A percentile compares a stretch with the other conserved stretches of the same genome.
Evolutionary conservation across 2,329 filamentous ascomycete species (phyloP).

Genomic region (Didymellaceae sp.): DNA sequence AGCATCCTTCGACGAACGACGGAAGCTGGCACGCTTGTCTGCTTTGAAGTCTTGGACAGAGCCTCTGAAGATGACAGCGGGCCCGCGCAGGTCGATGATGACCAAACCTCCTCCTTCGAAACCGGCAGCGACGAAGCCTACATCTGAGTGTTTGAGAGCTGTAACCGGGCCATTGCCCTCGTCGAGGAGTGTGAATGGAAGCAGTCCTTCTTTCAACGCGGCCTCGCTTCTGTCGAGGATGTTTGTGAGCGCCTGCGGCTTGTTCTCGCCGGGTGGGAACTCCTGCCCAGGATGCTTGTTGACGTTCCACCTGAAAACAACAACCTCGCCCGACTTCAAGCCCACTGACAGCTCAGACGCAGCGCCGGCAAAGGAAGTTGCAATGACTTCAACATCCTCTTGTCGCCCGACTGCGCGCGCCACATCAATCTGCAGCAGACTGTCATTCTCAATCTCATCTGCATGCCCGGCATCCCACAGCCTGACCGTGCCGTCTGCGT

Average conservation of each 20-base stretch:
- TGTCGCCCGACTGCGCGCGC: constrained; percentile 81
- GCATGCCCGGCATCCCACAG: constrained; percentile 92
- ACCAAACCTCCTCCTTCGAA: constrained; percentile 82
- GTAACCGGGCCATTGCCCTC: constrained; percentile 83
- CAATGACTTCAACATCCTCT: constrained; percentile 75
- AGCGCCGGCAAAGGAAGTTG: constrained; percentile 79
- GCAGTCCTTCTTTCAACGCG: constrained; percentile 75
- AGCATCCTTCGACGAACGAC: constrained; percentile 59
- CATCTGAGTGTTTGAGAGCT: constrained; percentile 82
- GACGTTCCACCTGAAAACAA: constrained; percentile 85
- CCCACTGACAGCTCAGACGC: constrained; percentile 88
- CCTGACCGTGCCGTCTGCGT: constrained; percentile 89
- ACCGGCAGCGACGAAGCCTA: constrained; percentile 88
- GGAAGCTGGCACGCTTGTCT: constrained; percentile 78
- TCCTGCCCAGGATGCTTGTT: constrained; percentile 77
- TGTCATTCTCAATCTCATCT: constrained; percentile 89
- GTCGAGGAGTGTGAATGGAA: constrained; percentile 82
- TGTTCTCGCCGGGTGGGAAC: constrained; percentile 58
- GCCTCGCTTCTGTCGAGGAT: constrained; percentile 77
- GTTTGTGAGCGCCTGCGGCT: constrained; percentile 66
- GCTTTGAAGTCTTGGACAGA: constrained; percentile 77
- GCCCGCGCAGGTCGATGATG: constrained; percentile 87
- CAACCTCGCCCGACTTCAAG: constrained; percentile 80
- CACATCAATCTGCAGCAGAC: constrained; percentile 83
- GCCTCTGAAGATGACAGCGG: constrained; percentile 79